Evolutionary conservation across 169 alveolate species (phyloP).

Genomic region (Plasmodium inui): DNA sequence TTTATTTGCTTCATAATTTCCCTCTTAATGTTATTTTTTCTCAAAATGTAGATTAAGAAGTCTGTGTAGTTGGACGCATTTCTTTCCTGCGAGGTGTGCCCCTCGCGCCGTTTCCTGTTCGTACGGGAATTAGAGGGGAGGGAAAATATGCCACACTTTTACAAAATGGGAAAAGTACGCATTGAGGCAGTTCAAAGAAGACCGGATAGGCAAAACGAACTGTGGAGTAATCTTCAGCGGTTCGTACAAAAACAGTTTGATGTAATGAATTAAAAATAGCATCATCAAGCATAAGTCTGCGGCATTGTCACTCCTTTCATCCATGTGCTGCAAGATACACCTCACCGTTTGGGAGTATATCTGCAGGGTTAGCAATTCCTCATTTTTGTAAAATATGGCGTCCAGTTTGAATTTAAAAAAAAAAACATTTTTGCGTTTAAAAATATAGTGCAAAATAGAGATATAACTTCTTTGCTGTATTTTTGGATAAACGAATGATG

Average conservation of each 20-base stretch:
- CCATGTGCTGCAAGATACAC: constrained; percentile 1
- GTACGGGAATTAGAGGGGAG: too few relatives aligned
- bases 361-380: neutral
- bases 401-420: constrained; percentile 1
- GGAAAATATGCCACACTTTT: neutral
- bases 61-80: neutral
- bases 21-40: neutral
- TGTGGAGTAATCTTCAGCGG: neutral
- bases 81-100: too few relatives aligned
- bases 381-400: constrained; percentile 1
- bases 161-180: neutral
- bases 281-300: constrained; percentile 3
- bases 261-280: constrained; percentile 2
- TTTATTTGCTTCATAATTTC: constrained; percentile 13
- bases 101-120: too few relatives aligned
- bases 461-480: neutral
- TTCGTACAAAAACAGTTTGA: neutral
- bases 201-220: neutral
- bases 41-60: constrained; percentile 12
- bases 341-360: neutral
- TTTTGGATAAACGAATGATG: neutral
- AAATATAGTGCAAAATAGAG: neutral
- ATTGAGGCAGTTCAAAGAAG: neutral
- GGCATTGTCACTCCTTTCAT: neutral
- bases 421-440: constrained; percentile 9